Evolutionary conservation across 768 basidiomycete species (phyloP).

Genomic region (Boletus rubropictus): DNA sequence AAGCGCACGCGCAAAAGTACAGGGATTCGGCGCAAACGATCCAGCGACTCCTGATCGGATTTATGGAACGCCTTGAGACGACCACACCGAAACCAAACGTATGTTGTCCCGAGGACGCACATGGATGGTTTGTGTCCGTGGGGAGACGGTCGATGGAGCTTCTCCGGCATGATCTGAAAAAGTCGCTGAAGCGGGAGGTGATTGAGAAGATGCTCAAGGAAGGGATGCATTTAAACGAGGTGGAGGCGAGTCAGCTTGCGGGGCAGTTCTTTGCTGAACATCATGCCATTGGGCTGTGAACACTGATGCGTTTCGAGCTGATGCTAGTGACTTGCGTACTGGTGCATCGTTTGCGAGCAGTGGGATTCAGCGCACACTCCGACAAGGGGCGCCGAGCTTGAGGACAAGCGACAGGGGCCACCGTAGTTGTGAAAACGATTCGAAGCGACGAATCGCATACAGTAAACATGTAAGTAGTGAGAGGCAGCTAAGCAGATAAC

Average conservation of each 20-base stretch:
- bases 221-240: slow-evolving; percentile 3
- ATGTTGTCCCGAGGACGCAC: slow-evolving; percentile 6
- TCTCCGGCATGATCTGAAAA: slow-evolving; percentile 6
- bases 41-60: slow-evolving; percentile 10
- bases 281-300: slow-evolving; percentile 3
- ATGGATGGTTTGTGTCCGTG: slow-evolving; percentile 14
- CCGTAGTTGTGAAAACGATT: too few species aligned
- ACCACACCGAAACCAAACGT: neutral
- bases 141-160: slow-evolving; percentile 15
- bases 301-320: too few species aligned
- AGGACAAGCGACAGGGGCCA: too few species aligned
- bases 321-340: too few species aligned
- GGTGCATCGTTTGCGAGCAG: too few species aligned
- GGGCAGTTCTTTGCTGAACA: slow-evolving; percentile 12
- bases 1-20: slow-evolving; percentile 16
- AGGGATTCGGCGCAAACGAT: slow-evolving; percentile 11
- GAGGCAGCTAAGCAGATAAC: slow-evolving; percentile 12
- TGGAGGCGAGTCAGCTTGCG: slow-evolving; percentile 6
- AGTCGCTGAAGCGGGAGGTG: slow-evolving; percentile 7
- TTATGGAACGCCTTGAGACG: slow-evolving; percentile 1
- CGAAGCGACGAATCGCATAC: too few species aligned
- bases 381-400: too few species aligned
- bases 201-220: slow-evolving; percentile 12
- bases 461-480: neutral
- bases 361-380: too few species aligned